phyloP scores from a whole-genome alignment of 805 yeast genomes.

The Ogataea salicorniae region DNA sequence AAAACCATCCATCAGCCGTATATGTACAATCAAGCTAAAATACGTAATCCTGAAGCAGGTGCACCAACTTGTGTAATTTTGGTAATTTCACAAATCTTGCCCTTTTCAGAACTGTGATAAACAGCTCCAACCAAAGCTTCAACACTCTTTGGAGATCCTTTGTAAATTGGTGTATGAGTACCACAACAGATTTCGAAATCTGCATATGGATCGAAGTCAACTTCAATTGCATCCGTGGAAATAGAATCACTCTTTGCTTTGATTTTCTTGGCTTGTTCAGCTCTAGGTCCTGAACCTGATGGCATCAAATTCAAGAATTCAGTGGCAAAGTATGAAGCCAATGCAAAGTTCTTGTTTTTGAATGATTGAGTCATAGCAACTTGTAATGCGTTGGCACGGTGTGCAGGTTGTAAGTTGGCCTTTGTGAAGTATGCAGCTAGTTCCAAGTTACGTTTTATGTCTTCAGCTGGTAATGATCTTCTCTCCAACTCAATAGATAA shows the following conservation, averaged over 20 bases:
- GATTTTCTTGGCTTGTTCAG: slow-evolving; percentile 82
- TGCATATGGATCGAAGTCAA: slow-evolving; percentile 89
- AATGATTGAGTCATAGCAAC: slow-evolving; percentile 94
- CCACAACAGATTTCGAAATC: slow-evolving; percentile 87
- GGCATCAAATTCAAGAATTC: slow-evolving; percentile 69
- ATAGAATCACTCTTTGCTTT: slow-evolving; percentile 74
- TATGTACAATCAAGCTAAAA: slow-evolving; percentile 22
- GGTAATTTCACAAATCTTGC: slow-evolving; percentile 73
- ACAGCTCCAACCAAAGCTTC: slow-evolving; percentile 90
- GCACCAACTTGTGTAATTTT: slow-evolving; percentile 78
- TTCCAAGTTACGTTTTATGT: slow-evolving; percentile 82
- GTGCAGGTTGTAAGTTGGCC: slow-evolving; percentile 75
- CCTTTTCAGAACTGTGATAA: slow-evolving; percentile 73
- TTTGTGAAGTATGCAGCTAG: slow-evolving; percentile 94
- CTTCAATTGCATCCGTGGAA: slow-evolving; percentile 81
- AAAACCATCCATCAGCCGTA: neutral
- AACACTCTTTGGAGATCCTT: slow-evolving; percentile 57
- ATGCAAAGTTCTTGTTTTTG: slow-evolving; percentile 80
- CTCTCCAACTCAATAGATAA: slow-evolving; percentile 86
- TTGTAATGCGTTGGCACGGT: slow-evolving; percentile 81
- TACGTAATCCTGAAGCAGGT: slow-evolving; percentile 84
- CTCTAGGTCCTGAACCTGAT: slow-evolving; percentile 75
- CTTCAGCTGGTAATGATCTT: slow-evolving; percentile 67
- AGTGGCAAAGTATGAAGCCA: slow-evolving; percentile 85
- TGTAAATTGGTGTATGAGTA: slow-evolving; percentile 83